phyloP scores from a whole-genome alignment of 2,329 filamentous ascomycete species.

The Amauroascus niger region DNA sequence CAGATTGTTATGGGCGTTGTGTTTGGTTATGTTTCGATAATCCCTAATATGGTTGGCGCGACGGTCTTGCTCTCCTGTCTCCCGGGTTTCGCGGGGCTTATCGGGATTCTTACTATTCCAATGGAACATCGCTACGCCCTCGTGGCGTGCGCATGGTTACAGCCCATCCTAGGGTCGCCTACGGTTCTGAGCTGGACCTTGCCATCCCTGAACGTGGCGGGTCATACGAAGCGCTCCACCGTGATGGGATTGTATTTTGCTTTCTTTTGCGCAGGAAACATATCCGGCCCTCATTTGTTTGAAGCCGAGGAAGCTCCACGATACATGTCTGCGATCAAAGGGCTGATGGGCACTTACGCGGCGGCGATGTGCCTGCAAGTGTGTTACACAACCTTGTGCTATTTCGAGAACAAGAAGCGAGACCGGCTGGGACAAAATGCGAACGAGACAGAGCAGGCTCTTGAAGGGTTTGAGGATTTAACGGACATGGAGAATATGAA shows the following conservation, averaged over 20 bases:
- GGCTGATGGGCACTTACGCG: constrained; percentile 35
- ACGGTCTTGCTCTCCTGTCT: background rate
- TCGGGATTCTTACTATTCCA: background rate
- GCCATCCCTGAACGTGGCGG: constrained; percentile 24
- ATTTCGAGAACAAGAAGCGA: constrained; percentile 35
- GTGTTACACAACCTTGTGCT: background rate
- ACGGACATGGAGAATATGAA: constrained; percentile 43
- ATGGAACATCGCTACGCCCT: background rate
- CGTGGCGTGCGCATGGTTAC: background rate
- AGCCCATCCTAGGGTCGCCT: background rate
- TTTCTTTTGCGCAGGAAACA: constrained; percentile 52
- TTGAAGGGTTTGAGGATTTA: constrained; percentile 40
- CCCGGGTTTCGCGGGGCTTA: background rate
- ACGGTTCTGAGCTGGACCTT: background rate
- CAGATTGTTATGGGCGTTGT: background rate
- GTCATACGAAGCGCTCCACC: constrained; percentile 43
- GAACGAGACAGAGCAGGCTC: background rate
- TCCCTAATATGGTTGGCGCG: background rate
- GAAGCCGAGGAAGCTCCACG: constrained; percentile 47
- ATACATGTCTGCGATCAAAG: constrained; percentile 50
- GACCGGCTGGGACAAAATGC: constrained; percentile 24
- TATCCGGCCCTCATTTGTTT: constrained; percentile 56
- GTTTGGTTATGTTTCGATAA: background rate
- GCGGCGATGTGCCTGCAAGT: background rate
- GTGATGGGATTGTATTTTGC: constrained; percentile 53